Base-by-base conservation (phyloP, 768 basidiomycete species). In the Lentinula edodes region DNA sequence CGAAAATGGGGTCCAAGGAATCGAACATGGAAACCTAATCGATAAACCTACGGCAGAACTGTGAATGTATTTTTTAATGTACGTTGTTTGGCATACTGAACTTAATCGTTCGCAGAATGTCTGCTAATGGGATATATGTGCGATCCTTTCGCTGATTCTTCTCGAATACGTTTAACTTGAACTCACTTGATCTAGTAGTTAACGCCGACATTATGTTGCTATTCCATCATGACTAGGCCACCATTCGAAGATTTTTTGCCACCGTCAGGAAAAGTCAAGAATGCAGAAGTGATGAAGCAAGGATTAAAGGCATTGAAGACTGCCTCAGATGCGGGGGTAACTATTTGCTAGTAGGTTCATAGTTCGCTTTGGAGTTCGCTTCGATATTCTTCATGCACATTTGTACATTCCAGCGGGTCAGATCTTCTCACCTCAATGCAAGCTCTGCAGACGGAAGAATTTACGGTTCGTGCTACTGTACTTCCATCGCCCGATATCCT, bases 11-110 rank as follows among this genome's bases (percentile, higher is more conserved):
- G 74, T 79, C 5, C 63, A 60, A 10, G 78, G 78, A 3, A 80
- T 81, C 52, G 80, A 81, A 61, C 80, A 81, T 58, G 80, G 80
- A 5, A 80, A 81, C 64, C 67, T 80, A 9, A 70, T 80, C 13
- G 76, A 77, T 54, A 39, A 65, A 7, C 63, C 70, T 9, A 79
- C 78, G 4, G 78, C 78, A 0, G 65, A 73, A 39, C 62, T 73
- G 76, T 71, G 35, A n/a, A 68, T 64, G 12, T 50, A 16, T 1
- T 23, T 10, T 4, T 48, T n/a, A 12, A 15, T 39, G 12, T 60
- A 38, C 35, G 6, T 15, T 57, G 28, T 16, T 53, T 16, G 7
- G 32, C 9, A 23, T 52, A 13, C 6, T 15, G 6, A 38, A 34
- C 20, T 60, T 45, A 9, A 13, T 6, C 58, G 23, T 20, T 36